Evolutionary conservation across 805 yeast species (phyloP).

Genomic region (Kuraishia hungarica): DNA sequence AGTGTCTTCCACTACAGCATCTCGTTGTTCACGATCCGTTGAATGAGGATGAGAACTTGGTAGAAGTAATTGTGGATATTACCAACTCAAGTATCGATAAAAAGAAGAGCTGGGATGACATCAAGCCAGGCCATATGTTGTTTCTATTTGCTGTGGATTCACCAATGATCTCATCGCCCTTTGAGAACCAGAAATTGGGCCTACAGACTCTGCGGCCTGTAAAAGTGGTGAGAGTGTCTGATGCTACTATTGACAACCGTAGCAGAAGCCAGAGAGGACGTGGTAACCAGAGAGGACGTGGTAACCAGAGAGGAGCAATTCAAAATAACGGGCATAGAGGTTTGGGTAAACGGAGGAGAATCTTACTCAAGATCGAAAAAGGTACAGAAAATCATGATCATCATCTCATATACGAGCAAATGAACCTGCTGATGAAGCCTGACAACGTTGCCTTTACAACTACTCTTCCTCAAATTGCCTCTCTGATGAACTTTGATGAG

Average conservation of each 20-base stretch:
- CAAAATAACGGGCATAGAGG: neutral
- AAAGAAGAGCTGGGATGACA: neutral
- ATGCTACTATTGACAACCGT: neutral
- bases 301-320: neutral
- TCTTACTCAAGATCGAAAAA: neutral
- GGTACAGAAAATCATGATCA: neutral
- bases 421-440: neutral
- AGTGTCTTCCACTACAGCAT: neutral
- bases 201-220: neutral
- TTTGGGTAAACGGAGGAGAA: neutral
- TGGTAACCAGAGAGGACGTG: neutral
- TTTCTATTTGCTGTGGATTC: neutral
- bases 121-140: neutral
- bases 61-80: neutral
- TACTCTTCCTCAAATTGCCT: neutral
- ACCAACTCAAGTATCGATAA: conserved; percentile 5
- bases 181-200: neutral
- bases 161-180: neutral
- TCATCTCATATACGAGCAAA: neutral
- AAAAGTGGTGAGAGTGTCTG: neutral
- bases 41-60: neutral
- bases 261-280: neutral
- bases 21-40: neutral
- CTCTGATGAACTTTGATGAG: neutral
- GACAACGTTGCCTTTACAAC: neutral